These are phyloP conservation scores for Pleoardoris graminearum DNA, from an alignment of 2,329 filamentous ascomycete genomes.

Conservation along the genomic window DNA sequence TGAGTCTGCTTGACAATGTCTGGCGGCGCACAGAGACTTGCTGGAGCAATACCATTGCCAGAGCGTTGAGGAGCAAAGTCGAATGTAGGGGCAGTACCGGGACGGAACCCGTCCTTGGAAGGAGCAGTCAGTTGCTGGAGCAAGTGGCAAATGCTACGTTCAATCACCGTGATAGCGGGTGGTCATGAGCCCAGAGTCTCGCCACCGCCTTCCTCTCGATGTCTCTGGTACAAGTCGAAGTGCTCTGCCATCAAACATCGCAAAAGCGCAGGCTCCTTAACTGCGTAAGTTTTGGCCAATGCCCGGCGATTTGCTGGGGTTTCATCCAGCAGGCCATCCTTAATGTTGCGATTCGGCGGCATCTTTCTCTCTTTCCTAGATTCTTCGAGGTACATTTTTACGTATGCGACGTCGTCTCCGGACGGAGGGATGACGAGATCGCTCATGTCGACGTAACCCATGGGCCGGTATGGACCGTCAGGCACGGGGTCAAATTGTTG, in stretches of 20 bases:
- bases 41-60: too few species aligned
- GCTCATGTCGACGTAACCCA: constrained; percentile 16
- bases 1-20: too few species aligned
- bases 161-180: too few species aligned
- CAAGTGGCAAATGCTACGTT: too few species aligned
- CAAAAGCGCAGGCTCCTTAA: constrained; percentile 27
- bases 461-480: background rate
- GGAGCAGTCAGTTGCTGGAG: too few species aligned
- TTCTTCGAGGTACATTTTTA: constrained; percentile 10
- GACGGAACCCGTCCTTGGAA: too few species aligned
- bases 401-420: constrained; percentile 11
- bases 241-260: constrained; percentile 25
- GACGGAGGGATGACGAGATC: constrained; percentile 11
- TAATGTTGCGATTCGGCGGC: constrained; percentile 1
- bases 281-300: constrained; percentile 23
- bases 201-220: background rate
- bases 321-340: constrained; percentile 11
- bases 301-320: constrained; percentile 13
- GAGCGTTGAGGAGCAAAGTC: too few species aligned
- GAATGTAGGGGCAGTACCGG: too few species aligned
- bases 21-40: too few species aligned
- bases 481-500: background rate
- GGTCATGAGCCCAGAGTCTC: too few species aligned
- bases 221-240: constrained; percentile 15
- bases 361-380: constrained; percentile 2